Percentiles rank a stretch among this genome's conserved stretches.
Conservation (phyloP, 1,139 yeast species). For the Protomyces inundatus region DNA sequence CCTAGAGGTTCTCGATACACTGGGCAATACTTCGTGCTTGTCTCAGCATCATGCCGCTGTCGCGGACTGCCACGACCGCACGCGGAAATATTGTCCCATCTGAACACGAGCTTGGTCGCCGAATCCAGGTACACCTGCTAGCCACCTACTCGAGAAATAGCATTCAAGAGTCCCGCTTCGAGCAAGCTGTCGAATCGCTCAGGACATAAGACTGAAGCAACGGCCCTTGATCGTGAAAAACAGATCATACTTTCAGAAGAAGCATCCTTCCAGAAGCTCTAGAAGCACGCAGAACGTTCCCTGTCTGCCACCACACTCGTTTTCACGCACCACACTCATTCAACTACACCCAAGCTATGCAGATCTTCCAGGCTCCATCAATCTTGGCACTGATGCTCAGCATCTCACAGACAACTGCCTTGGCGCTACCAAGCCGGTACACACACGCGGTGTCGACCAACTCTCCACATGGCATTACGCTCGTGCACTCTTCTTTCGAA, state of each 20-base stretch:
- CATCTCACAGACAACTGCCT: background rate
- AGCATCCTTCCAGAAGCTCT: background rate
- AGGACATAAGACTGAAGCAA: background rate
- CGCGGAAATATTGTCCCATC: background rate
- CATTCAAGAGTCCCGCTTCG: background rate
- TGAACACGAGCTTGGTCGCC: background rate
- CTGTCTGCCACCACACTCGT: background rate
- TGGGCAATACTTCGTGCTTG: too few relatives aligned
- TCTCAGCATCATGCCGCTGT: too few relatives aligned
- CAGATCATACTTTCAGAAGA: background rate
- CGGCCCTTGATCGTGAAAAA: background rate
- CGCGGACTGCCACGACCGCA: too few relatives aligned
- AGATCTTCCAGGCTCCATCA: background rate
- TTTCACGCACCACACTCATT: background rate
- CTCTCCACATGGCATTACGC: background rate
- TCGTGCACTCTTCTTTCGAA: background rate
- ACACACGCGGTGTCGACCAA: background rate
- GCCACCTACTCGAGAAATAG: constrained; percentile 34
- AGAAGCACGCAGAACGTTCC: background rate
- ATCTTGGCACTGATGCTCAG: background rate
- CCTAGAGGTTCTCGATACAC: too few relatives aligned
- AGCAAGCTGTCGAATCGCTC: background rate
- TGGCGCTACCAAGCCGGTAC: background rate
- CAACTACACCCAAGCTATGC: background rate
- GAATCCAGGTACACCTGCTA: constrained; percentile 32